phyloP scores from a whole-genome alignment of 164 flowering plant genomes.

The Macadamia tetraphylla region DNA sequence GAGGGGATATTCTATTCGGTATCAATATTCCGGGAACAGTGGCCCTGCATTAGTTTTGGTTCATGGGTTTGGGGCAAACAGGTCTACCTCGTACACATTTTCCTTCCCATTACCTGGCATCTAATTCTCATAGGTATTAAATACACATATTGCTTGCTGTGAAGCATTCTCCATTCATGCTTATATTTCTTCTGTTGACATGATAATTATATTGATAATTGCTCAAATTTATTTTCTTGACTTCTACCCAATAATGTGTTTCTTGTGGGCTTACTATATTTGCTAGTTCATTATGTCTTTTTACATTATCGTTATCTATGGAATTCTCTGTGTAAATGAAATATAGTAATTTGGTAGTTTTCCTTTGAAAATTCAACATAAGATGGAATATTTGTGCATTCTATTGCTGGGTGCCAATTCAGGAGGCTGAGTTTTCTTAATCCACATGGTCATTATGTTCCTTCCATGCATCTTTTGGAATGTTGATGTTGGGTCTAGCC shows the following conservation, averaged over 20 bases:
- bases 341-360: background rate
- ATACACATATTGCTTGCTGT: slow-evolving; percentile 8
- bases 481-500: background rate
- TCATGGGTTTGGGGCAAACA: slow-evolving; percentile 99
- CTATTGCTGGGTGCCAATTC: background rate
- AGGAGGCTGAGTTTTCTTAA: background rate
- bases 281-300: background rate
- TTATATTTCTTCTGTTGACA: background rate
- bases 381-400: background rate
- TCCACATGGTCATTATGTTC: background rate
- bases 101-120: slow-evolving; percentile 34
- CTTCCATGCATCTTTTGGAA: background rate
- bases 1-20: slow-evolving; percentile 80
- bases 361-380: background rate
- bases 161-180: slow-evolving; percentile 2
- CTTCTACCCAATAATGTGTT: background rate
- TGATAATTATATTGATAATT: background rate
- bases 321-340: background rate
- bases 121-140: slow-evolving; percentile 36
- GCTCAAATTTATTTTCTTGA: background rate
- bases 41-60: slow-evolving; percentile 84
- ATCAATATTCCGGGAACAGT: slow-evolving; percentile 59
- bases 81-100: slow-evolving; percentile 50
- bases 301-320: background rate
- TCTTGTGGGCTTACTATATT: background rate